Evolutionary conservation across 1,139 yeast species (phyloP), one percentile per base, ranked within the genome.

Genomic region (Yamadazyma kanchanaburiensis): DNA sequence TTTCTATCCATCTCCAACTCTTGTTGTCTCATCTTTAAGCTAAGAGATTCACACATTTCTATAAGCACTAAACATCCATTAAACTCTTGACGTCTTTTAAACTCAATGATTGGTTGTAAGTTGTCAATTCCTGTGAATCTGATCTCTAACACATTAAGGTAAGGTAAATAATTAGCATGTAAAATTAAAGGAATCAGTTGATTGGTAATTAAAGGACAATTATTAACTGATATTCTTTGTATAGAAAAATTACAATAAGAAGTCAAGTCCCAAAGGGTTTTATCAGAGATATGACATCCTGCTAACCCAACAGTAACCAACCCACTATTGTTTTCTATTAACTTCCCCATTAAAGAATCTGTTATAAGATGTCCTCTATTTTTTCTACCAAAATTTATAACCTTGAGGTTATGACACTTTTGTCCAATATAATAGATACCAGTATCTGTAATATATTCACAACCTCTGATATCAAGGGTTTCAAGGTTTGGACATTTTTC

Each of bases 301-400:
- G 97, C 96, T 11, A 87, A 59, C 0, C 97, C 97, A 27, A 89
- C 64, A 0, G 96, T 88, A 28, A 65, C 65, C 24, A 88, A 59
- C 10, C 64, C 53, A 3, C 76, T 69, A 40, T 69, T 65, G 44
- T 74, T 74, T 25, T 65, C 64, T 5, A 80, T 74, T 19, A 89
- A 58, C 14, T 71, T 69, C 12, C 74, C 60, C 22, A 88, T 56
- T 10, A 94, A 75, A 24, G 71, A 62, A 60, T 87, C 94, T 3
- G 95, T 82, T 26, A 89, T 75, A 22, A 73, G 55, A 28, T 75
- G 72, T 11, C 94, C 87, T 34, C 72, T 70, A 21, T 71, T 62
- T 36, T 86, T 89, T 37, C 97, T 73, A 11, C 96, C 96, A 31
- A 88, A 70, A 48, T 89, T 89, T 27, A 89, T 60, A 24, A 66